Conservation (phyloP, 345 rosid genomes). For the Carallia brachiata region DNA sequence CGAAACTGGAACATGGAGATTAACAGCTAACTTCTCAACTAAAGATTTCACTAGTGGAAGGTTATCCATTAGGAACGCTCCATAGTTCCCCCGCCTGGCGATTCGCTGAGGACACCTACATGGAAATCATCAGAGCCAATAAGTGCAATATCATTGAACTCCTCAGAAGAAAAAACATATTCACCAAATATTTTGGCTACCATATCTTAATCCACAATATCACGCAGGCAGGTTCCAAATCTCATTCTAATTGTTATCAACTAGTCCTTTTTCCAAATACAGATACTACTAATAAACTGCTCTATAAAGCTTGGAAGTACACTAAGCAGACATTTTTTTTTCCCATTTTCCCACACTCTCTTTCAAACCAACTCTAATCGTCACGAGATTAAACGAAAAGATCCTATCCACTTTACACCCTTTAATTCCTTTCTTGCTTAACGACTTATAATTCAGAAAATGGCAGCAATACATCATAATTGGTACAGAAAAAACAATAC, state of each 20-base stretch:
- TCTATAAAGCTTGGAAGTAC: too few species aligned
- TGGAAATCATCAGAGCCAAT: background rate
- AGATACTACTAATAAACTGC: background rate
- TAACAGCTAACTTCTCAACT: slow-evolving; percentile 68
- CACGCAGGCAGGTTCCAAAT: background rate
- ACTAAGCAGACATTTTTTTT: background rate
- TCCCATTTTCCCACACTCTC: background rate
- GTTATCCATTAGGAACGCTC: slow-evolving; percentile 95
- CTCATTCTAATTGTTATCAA: background rate
- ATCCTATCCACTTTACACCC: too few species aligned
- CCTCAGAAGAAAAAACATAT: background rate
- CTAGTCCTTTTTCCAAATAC: background rate
- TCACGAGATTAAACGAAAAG: background rate
- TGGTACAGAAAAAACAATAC: slow-evolving; percentile 30
- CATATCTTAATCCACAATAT: background rate
- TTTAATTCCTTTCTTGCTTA: too few species aligned
- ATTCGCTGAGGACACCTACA: slow-evolving; percentile 94
- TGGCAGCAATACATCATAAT: too few species aligned
- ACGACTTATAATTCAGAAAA: too few species aligned
- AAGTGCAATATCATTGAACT: background rate
- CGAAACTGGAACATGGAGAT: slow-evolving; percentile 71
- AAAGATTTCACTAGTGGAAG: slow-evolving; percentile 81
- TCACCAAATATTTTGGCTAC: background rate
- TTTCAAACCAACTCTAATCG: background rate
- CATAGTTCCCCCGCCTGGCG: slow-evolving; percentile 83